Evolutionary conservation across 257 asterid genomes (phyloP).

Genomic region (Anisodus acutangulus): DNA sequence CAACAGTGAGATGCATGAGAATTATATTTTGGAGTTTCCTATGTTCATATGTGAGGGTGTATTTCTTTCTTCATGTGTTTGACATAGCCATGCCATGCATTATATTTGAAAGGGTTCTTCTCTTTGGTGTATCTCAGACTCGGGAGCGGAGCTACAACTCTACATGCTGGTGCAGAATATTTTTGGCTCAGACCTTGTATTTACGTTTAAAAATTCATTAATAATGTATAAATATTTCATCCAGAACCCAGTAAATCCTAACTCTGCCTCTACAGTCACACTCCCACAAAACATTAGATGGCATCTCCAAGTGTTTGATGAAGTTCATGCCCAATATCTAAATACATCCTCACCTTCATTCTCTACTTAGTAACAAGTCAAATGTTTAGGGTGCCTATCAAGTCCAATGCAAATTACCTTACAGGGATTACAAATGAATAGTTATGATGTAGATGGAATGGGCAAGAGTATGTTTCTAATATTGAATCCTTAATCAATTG

Average conservation of each 20-base stretch:
- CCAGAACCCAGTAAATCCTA: no score
- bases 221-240: no score
- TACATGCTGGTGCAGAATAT: neutral
- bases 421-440: neutral
- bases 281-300: neutral
- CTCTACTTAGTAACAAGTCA: neutral
- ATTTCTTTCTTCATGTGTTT: neutral
- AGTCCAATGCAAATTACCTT: neutral
- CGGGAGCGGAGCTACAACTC: no score
- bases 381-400: neutral
- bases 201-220: no score
- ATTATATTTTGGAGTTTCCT: neutral
- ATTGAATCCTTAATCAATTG: neutral
- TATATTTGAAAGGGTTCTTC: neutral
- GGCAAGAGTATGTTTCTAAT: neutral
- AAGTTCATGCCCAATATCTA: neutral
- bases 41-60: neutral
- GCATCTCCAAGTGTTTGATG: neutral
- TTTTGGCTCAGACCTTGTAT: no score
- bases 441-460: neutral
- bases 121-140: no score
- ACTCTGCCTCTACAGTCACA: no score
- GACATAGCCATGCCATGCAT: neutral
- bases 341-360: neutral
- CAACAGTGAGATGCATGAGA: neutral